These are phyloP conservation scores for Glomus cerebriforme DNA, from an alignment of 192 early-diverging fungal genomes.

Conservation along the genomic window DNA sequence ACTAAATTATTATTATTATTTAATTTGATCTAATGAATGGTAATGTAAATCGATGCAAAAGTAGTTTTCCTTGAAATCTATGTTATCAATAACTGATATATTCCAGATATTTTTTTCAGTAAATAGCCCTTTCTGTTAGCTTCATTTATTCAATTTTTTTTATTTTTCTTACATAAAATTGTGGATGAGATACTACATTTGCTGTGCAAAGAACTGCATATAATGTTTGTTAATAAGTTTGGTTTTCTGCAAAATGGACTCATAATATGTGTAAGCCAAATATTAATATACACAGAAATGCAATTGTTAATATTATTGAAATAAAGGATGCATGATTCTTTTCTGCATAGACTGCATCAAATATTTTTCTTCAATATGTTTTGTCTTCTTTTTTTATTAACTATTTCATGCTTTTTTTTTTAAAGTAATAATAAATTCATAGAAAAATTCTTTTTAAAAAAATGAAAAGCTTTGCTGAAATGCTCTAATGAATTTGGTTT, in stretches of 20 bases:
- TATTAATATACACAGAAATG: conserved; percentile 6
- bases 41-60: background rate
- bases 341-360: background rate
- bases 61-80: background rate
- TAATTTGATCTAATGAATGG: background rate
- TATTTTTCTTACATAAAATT: background rate
- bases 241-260: background rate
- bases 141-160: background rate
- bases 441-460: background rate
- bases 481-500: background rate
- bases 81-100: background rate
- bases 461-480: background rate
- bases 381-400: conserved; percentile 17
- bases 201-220: conserved; percentile 9
- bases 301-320: conserved; percentile 15
- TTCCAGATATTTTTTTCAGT: background rate
- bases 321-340: conserved; percentile 13
- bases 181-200: background rate
- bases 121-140: background rate
- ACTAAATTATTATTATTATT: background rate
- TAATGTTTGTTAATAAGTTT: background rate
- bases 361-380: background rate
- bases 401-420: conserved; percentile 18
- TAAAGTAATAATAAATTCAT: conserved; percentile 4
- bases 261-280: conserved; percentile 22